Base-by-base conservation (phyloP, 75 land plant species). In the Picea glauca region DNA sequence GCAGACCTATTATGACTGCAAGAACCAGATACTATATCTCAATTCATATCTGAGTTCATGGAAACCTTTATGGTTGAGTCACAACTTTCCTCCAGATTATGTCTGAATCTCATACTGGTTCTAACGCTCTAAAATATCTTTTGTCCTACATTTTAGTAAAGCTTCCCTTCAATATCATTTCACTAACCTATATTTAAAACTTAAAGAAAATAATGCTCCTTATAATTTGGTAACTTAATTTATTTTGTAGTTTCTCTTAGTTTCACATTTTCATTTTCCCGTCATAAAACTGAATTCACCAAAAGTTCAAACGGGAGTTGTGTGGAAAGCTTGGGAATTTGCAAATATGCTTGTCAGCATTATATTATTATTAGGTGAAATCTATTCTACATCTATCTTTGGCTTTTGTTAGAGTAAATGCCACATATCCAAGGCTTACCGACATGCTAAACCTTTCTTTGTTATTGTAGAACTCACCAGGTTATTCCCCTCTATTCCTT, bases 401-500 rank as follows among this genome's bases (percentile, higher is more conserved):
- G 43, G 40, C 70, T 66, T 66, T 13, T 33, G 40, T 66, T 17
- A n/a, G 70, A 33, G n/a, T 35, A 66, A 66, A 33, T 12, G 3
- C n/a, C 57, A 74, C 23, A 5, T 13, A 74, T 50, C 23, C 14
- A 21, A 40, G 30, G 43, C 32, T 38, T 68, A 77, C 35, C 15
- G n/a, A 11, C 80, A 40, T 46, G 40, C 57, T 79, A 50, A 50
- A 13, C 15, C 13, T 72, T 79, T 43, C 32, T 26, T 65, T 38
- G 56, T 32, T 80, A 60, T 80, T 58, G 77, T 83, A 90, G 98
- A 95, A 80, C 81, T 95, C 61, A 78, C 85, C 8, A 82, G 85
- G 64, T 66, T 84, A 54, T 95, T 95, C 65, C 98, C 98, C 5
- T 80, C 84, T 18, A 89, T 95, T 62, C 98, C 98, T n/a, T 76